These are phyloP conservation scores for Chenopodium quinoa DNA, from an alignment of 148 eudicot species.

Conservation along the genomic window DNA sequence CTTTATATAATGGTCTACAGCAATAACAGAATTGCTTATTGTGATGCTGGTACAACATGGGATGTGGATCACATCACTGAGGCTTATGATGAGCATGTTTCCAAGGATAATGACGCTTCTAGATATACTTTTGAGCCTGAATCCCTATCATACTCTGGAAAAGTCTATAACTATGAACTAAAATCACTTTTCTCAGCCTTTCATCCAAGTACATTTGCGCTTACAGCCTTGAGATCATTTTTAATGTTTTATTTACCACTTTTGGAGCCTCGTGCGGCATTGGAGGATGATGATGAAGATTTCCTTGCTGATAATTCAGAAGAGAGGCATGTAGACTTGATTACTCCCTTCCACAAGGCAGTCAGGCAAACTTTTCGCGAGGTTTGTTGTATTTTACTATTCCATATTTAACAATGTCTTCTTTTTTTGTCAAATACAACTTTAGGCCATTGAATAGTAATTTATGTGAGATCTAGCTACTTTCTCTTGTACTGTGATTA, in stretches of 20 bases:
- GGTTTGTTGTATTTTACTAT: conserved; percentile 37
- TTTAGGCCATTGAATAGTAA: background rate
- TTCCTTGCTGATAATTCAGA: conserved; percentile 53
- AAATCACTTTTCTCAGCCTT: conserved; percentile 84
- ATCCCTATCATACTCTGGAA: conserved; percentile 39
- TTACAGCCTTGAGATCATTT: conserved; percentile 80
- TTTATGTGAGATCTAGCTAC: background rate
- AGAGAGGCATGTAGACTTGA: conserved; percentile 54
- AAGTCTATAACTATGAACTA: conserved; percentile 59
- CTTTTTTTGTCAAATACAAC: background rate
- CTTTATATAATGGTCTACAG: conserved; percentile 34
- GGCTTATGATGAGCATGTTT: conserved; percentile 43
- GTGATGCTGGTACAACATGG: conserved; percentile 68
- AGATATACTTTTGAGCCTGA: conserved; percentile 46
- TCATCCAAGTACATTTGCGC: conserved; percentile 50
- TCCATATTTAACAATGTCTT: background rate
- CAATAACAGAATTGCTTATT: conserved; percentile 51
- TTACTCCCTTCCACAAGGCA: conserved; percentile 78
- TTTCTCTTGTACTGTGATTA: background rate
- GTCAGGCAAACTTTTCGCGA: conserved; percentile 77
- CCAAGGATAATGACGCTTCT: conserved; percentile 37
- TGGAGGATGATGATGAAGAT: conserved; percentile 81
- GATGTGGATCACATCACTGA: conserved; percentile 50
- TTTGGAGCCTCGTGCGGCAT: conserved; percentile 57
- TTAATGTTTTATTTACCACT: conserved; percentile 77